Base-by-base conservation (phyloP, 202 grass and related monocot species). In the Digitaria exilis region DNA sequence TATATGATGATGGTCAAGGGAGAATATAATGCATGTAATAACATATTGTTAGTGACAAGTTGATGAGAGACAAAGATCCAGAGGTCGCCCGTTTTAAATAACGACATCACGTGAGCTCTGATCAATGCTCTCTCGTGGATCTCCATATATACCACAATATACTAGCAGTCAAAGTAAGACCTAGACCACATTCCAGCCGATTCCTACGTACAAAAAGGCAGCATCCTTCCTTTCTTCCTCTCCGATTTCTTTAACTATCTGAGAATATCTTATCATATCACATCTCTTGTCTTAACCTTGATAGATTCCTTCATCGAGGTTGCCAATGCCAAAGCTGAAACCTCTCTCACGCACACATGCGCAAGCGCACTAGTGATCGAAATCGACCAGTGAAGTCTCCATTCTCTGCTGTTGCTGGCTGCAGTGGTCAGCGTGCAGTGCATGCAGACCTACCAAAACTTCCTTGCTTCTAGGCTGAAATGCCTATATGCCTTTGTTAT, bases 81-180 rank as follows among this genome's bases (percentile, higher is more conserved):
- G 73, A 70, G 57, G 45, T 13, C 64, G 11, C 28, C 24, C 59
- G 17, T 30, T 48, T 84, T 51, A 19, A 71, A 82, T 84, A 87
- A 22, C 75, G 56, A 32, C 84, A 77, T 81, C 90, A 89, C 75
- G 83, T 89, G 90, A 89, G 65, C 70, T 82, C 82, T 45, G 79
- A 79, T 79, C 73, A 70, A 81, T 77, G 80, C 75, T 32, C 37
- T 39, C 37, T 39, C 54, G n/a, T 65, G 58, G 41, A 82, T 73
- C 22, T 19, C 16, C 48, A 51, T n/a, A n/a, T n/a, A n/a, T 39
- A 39, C 37, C 7, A 55, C 22, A 24, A 35, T 19, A 19, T 21
- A 65, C 37, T 7, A 7, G 57, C 57, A 29, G 86, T 86, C 90
- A 88, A 86, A 86, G 69, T 46, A 77, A 76, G 31, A 48, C 80